These are phyloP conservation scores for Lonicera japonica DNA, from an alignment of 129 eudicot genomes.

Conservation along the genomic window DNA sequence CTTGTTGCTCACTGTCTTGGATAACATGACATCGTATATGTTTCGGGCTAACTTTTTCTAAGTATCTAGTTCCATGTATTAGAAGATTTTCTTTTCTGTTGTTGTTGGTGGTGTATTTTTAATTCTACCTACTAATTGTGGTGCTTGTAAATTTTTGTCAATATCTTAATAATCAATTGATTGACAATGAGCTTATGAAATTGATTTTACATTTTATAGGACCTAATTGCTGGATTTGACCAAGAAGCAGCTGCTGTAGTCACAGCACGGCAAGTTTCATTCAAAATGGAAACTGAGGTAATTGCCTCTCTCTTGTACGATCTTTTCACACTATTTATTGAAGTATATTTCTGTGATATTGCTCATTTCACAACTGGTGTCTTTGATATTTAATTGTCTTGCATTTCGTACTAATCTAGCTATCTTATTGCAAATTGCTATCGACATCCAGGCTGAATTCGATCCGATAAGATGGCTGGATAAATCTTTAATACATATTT, in stretches of 20 bases:
- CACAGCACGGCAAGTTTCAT: conserved; percentile 90
- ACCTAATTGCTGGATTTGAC: conserved; percentile 88
- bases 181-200: neutral
- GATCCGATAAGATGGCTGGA: conserved; percentile 99
- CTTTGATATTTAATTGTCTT: neutral
- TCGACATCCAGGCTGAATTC: conserved; percentile 72
- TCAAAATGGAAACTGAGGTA: conserved; percentile 99
- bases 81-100: neutral
- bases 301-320: conserved; percentile 1
- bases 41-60: too few relatives aligned
- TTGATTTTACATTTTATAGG: conserved; percentile 43
- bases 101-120: neutral
- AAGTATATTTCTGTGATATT: too few relatives aligned
- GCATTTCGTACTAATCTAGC: neutral
- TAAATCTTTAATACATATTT: conserved; percentile 81
- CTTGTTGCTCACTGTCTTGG: too few relatives aligned
- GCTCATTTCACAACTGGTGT: too few relatives aligned
- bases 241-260: conserved; percentile 99
- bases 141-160: neutral
- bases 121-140: neutral
- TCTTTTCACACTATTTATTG: too few relatives aligned
- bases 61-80: too few relatives aligned
- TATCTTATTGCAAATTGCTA: neutral
- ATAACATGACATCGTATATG: too few relatives aligned
- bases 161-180: neutral